Evolutionary conservation across 2,329 filamentous ascomycete genomes (phyloP).

Genomic region (Ophiostoma australiae): DNA sequence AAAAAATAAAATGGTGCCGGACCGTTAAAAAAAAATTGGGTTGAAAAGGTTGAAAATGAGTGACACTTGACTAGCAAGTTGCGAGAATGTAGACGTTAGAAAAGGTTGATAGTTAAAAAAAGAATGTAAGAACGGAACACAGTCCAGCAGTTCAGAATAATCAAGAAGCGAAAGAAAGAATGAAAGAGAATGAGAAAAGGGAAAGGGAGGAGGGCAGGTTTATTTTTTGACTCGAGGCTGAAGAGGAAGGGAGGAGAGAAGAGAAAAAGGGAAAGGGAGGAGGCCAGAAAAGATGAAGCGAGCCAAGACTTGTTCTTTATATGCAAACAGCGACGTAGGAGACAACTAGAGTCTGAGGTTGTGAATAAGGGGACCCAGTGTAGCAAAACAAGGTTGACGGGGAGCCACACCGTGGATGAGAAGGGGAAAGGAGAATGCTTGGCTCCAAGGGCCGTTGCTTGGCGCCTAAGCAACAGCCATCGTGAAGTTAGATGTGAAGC

Average conservation of each 20-base stretch:
- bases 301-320: constrained; percentile 24
- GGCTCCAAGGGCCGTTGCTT: constrained; percentile 18
- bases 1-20: constrained; percentile 45
- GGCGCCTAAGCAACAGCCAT: constrained; percentile 21
- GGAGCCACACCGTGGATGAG: background rate
- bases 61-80: constrained; percentile 23
- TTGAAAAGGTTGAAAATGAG: constrained; percentile 13
- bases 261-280: constrained; percentile 6
- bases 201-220: constrained; percentile 25
- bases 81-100: constrained; percentile 25
- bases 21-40: constrained; percentile 35
- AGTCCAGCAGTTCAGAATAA: constrained; percentile 41
- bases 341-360: background rate
- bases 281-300: background rate
- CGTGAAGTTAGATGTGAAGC: constrained; percentile 4
- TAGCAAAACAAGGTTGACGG: constrained; percentile 18
- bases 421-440: constrained; percentile 21
- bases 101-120: background rate
- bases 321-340: constrained; percentile 15
- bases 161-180: constrained; percentile 36
- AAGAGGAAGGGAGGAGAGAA: constrained; percentile 16
- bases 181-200: constrained; percentile 27
- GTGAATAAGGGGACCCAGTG: background rate
- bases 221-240: constrained; percentile 32
- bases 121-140: constrained; percentile 41